phyloP scores from a whole-genome alignment of 495 filamentous ascomycete genomes.

The Talaromyces ruber region DNA sequence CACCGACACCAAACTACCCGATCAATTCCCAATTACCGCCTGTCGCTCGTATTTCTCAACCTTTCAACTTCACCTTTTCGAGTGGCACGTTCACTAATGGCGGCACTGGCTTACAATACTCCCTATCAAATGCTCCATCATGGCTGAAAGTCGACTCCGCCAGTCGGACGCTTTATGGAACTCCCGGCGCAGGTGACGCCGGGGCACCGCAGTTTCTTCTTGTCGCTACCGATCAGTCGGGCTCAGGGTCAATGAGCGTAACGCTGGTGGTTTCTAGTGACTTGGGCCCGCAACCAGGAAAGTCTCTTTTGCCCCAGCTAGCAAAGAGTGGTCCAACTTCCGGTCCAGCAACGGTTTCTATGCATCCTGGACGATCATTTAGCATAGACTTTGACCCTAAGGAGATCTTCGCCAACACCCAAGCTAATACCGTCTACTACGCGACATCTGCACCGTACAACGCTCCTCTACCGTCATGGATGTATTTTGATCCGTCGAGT shows the following conservation, averaged over 20 bases:
- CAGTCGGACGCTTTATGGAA: conserved; percentile 55
- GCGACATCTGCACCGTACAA: conserved; percentile 63
- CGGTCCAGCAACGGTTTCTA: conserved; percentile 33
- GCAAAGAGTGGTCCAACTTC: conserved; percentile 34
- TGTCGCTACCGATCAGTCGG: conserved; percentile 51
- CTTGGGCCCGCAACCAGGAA: conserved; percentile 39
- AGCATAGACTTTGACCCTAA: conserved; percentile 36
- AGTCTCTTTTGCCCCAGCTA: conserved; percentile 38
- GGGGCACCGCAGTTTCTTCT: conserved; percentile 48
- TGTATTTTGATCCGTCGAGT: conserved; percentile 55
- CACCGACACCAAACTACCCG: conserved; percentile 50
- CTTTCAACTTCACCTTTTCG: conserved; percentile 62
- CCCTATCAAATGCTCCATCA: conserved; percentile 49
- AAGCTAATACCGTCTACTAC: conserved; percentile 55
- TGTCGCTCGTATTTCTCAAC: conserved; percentile 55
- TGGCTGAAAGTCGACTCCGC: conserved; percentile 63
- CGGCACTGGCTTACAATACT: conserved; percentile 46
- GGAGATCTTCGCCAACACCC: conserved; percentile 36
- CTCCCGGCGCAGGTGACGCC: conserved; percentile 46
- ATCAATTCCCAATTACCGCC: conserved; percentile 73
- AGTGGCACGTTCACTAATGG: conserved; percentile 55
- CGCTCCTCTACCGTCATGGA: conserved; percentile 81
- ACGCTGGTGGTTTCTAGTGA: conserved; percentile 55
- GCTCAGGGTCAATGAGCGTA: conserved; percentile 46
- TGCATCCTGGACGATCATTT: conserved; percentile 36